A percentile compares a stretch with the other conserved stretches of the same genome.
Evolutionary conservation across 306 rosid genomes (phyloP).

Genomic region (Vicia sativa): DNA sequence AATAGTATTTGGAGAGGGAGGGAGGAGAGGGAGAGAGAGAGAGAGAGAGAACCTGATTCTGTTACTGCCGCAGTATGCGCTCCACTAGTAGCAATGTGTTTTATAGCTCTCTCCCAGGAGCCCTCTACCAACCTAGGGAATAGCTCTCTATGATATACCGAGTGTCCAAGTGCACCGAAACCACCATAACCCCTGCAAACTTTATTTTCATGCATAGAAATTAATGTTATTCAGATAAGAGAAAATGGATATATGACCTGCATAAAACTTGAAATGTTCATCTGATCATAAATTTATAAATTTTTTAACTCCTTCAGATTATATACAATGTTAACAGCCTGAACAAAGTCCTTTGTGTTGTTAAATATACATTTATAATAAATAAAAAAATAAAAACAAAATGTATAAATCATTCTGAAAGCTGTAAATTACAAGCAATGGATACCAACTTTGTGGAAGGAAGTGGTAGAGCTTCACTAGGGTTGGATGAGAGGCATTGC

Average conservation of each 20-base stretch:
- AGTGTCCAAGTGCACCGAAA: slow-evolving; percentile 97
- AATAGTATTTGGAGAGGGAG: background rate
- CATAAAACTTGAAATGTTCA: slow-evolving; percentile 16
- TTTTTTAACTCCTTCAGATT: slow-evolving; percentile 12
- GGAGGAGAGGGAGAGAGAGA: no score
- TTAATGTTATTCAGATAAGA: slow-evolving; percentile 43
- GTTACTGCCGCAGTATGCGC: slow-evolving; percentile 90
- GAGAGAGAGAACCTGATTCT: slow-evolving; percentile 56
- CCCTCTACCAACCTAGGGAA: slow-evolving; percentile 86
- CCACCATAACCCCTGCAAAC: slow-evolving; percentile 99
- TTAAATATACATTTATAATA: background rate
- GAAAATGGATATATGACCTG: slow-evolving; percentile 8
- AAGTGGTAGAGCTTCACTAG: background rate
- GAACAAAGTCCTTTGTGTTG: background rate
- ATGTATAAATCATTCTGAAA: slow-evolving; percentile 11
- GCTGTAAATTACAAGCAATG: slow-evolving; percentile 15
- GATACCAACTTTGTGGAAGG: slow-evolving; percentile 9
- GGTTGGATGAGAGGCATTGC: background rate
- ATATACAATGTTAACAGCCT: no score
- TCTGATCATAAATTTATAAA: slow-evolving; percentile 17
- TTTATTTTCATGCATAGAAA: slow-evolving; percentile 52
- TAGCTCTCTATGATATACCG: slow-evolving; percentile 75
- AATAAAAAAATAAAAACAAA: background rate
- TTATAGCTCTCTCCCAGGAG: slow-evolving; percentile 70
- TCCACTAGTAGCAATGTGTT: slow-evolving; percentile 85